A percentile compares a stretch with the other conserved stretches of the same genome.
Conservation (phyloP, 1,139 yeast genomes). For the Suhomyces atakaporum region DNA sequence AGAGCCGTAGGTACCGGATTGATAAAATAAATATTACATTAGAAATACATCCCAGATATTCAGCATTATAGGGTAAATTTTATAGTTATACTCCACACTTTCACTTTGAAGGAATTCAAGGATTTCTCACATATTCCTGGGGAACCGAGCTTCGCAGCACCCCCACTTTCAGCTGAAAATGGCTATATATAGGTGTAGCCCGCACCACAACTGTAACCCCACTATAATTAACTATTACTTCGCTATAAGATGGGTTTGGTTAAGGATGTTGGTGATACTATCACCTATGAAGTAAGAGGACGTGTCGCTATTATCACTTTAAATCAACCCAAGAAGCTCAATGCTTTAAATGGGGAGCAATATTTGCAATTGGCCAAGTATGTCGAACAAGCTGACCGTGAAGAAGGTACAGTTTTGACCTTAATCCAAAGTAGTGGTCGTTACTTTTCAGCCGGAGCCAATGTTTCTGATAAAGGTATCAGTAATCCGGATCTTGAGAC, state of each 20-base stretch:
- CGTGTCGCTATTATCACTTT: constrained; percentile 66
- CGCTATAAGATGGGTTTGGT: constrained; percentile 7
- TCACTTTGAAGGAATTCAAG: neutral
- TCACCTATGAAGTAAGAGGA: constrained; percentile 52
- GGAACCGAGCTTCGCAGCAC: constrained; percentile 9
- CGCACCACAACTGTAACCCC: neutral
- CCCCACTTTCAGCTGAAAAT: constrained; percentile 14
- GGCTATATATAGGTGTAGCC: constrained; percentile 4
- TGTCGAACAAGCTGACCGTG: constrained; percentile 66
- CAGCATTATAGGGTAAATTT: no score
- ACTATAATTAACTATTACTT: no score
- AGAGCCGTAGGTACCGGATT: no score
- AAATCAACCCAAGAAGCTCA: constrained; percentile 61
- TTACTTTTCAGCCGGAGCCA: constrained; percentile 86
- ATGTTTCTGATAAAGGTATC: constrained; percentile 45
- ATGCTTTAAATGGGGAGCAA: constrained; percentile 70
- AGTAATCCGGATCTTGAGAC: constrained; percentile 20
- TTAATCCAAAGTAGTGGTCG: constrained; percentile 72
- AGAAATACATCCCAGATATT: neutral
- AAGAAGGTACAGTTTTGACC: constrained; percentile 65
- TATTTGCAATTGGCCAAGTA: constrained; percentile 63
- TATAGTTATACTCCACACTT: no score
- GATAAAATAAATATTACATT: neutral
- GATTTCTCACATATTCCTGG: neutral
- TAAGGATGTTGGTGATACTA: constrained; percentile 12